Base-by-base conservation (phyloP, 306 rosid species). In the Potentilla sterilis region DNA sequence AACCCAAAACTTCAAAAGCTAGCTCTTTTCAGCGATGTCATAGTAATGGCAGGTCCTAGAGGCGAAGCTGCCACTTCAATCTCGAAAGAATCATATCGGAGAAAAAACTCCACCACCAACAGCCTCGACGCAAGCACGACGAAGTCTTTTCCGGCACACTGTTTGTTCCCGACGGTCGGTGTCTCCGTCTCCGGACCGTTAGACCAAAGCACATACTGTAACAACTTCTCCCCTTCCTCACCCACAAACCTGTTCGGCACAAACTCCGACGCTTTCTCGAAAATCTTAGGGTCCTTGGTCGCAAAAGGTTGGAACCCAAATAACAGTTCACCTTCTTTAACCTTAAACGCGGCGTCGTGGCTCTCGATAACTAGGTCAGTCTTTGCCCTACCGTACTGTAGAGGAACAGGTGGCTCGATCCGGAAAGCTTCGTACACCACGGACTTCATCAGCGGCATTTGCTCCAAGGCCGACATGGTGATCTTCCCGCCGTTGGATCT, bases 251-350 rank as follows among this genome's bases (percentile, higher is more conserved):
- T 74, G 7, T 89, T 93, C 32, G 91, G 78, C 1, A 95, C 92
- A 62, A 89, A 95, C 81, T 92, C 96, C 4, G 82, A 86, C 0
- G 93, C 64, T 1, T 76, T 69, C 13, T 88, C 93, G 68, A 95
- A 95, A 21, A 95, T 88, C 58, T 76, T 88, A 0, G 92, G 90
- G 57, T 95, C 99, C 75, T 85, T 89, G 1, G 99, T 92, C 16
- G 99, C 99, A 32, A 90, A 92, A 0, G 99, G 97, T 67, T 95
- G 99, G 76, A 9, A 95, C 66, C 99, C 99, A 62, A 89, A 90
- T 35, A 95, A 9, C 85, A 92, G 21, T 67, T 95, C 97, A 7
- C 99, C 99, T 75, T 85, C 79, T 19, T 92, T 95, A 67, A 95
- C 91, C 74, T 67, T 19, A 18, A 90, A 95, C 22, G 86, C 70